Conservation (phyloP, 805 yeast species). For the Yamadazyma paraphyllophila region DNA sequence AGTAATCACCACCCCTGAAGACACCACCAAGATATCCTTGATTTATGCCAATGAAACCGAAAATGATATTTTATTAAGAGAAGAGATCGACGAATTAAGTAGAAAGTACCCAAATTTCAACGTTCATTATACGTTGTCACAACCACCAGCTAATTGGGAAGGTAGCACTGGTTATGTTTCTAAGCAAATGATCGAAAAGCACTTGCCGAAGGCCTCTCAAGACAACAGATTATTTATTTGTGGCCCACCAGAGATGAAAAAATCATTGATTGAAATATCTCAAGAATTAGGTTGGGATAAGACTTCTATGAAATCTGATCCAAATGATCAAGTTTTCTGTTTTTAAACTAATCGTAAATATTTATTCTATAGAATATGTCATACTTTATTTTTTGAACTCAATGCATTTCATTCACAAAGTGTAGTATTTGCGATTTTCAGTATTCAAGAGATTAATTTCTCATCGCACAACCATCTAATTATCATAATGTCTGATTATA, state of each 20-base stretch:
- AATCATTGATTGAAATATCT: slow-evolving; percentile 47
- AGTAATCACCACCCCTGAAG: slow-evolving; percentile 67
- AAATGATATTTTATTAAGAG: slow-evolving; percentile 70
- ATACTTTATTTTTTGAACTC: no score
- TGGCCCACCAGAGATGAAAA: slow-evolving; percentile 74
- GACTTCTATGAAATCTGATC: slow-evolving; percentile 43
- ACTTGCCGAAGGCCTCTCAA: slow-evolving; percentile 49
- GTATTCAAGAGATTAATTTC: background rate
- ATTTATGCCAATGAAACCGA: slow-evolving; percentile 74
- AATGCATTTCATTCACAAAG: background rate
- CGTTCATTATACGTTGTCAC: slow-evolving; percentile 56
- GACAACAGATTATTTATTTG: slow-evolving; percentile 64
- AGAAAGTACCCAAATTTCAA: slow-evolving; percentile 59
- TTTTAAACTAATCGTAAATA: slow-evolving; percentile 29
- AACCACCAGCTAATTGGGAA: slow-evolving; percentile 48
- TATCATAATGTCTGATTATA: slow-evolving; percentile 2
- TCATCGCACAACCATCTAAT: background rate
- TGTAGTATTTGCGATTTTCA: background rate
- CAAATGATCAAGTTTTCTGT: slow-evolving; percentile 58
- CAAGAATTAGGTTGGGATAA: slow-evolving; percentile 62
- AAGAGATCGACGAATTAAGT: slow-evolving; percentile 69
- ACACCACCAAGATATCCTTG: slow-evolving; percentile 57
- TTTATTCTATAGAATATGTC: no score
- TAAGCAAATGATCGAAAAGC: slow-evolving; percentile 51
- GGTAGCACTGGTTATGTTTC: slow-evolving; percentile 62